These are phyloP conservation scores for Neurospora terricola DNA, from an alignment of 495 filamentous ascomycete genomes.

Conservation along the genomic window DNA sequence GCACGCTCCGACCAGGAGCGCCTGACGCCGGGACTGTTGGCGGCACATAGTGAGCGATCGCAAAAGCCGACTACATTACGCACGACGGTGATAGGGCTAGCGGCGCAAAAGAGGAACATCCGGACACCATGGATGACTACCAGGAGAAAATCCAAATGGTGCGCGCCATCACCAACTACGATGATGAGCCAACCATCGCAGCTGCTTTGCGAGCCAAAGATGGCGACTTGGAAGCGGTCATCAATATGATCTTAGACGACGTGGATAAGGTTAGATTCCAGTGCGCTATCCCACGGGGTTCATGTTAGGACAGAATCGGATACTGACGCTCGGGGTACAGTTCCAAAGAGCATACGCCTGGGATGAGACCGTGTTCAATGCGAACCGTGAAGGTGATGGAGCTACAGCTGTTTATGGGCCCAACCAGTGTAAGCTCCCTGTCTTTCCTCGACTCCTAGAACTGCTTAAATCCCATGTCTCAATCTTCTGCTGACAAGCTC, in stretches of 20 bases:
- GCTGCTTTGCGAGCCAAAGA: slow-evolving; percentile 27
- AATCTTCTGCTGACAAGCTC: not conserved
- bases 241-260: slow-evolving; percentile 36
- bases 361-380: slow-evolving; percentile 37
- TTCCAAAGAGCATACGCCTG: slow-evolving; percentile 28
- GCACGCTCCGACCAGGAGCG: not conserved
- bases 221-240: slow-evolving; percentile 32
- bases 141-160: slow-evolving; percentile 9
- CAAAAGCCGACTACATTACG: not conserved
- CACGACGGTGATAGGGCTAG: not conserved
- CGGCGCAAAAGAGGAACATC: not conserved
- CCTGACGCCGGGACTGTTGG: not conserved
- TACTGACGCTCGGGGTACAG: slow-evolving; percentile 16
- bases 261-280: slow-evolving; percentile 24
- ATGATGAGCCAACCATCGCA: slow-evolving; percentile 2
- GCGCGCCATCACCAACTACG: slow-evolving; percentile 6
- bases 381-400: slow-evolving; percentile 34
- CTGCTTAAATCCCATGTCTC: not conserved
- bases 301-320: not conserved
- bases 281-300: not conserved
- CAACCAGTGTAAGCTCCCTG: not conserved
- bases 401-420: not conserved
- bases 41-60: not conserved
- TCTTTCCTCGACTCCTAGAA: not conserved
- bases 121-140: not conserved